Evolutionary conservation across 805 yeast species (phyloP).

Genomic region (Candida michaelii): DNA sequence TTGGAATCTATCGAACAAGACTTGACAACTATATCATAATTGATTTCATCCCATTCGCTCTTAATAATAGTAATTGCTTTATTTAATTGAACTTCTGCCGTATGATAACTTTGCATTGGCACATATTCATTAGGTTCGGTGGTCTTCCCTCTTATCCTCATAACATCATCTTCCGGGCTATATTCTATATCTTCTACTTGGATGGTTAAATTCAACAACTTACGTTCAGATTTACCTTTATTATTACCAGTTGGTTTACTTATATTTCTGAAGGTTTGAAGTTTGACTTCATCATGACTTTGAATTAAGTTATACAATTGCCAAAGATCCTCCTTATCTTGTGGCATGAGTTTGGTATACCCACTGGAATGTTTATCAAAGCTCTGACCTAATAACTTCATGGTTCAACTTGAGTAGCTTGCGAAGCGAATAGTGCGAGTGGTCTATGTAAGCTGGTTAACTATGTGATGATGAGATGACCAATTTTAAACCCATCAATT

Average conservation of each 20-base stretch:
- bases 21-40: constrained; percentile 61
- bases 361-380: constrained; percentile 20
- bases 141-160: constrained; percentile 81
- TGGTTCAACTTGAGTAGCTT: constrained; percentile 1
- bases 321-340: constrained; percentile 93
- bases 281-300: constrained; percentile 69
- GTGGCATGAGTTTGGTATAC: constrained; percentile 57
- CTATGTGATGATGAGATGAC: not conserved
- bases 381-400: constrained; percentile 55
- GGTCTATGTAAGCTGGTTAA: not conserved
- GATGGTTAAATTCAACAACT: constrained; percentile 47
- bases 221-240: constrained; percentile 58
- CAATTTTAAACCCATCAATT: too few species aligned
- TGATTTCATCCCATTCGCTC: constrained; percentile 75
- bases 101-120: constrained; percentile 82
- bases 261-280: constrained; percentile 68
- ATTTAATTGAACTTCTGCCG: constrained; percentile 74
- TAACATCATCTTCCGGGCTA: constrained; percentile 69
- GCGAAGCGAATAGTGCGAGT: not conserved
- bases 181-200: constrained; percentile 71
- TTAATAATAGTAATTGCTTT: constrained; percentile 69
- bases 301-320: constrained; percentile 77
- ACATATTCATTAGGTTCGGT: constrained; percentile 69
- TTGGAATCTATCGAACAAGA: constrained; percentile 73
- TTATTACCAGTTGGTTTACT: constrained; percentile 36